Evolutionary conservation across 208 protist genomes (phyloP).

Genomic region (Trypanosoma vivax): DNA sequence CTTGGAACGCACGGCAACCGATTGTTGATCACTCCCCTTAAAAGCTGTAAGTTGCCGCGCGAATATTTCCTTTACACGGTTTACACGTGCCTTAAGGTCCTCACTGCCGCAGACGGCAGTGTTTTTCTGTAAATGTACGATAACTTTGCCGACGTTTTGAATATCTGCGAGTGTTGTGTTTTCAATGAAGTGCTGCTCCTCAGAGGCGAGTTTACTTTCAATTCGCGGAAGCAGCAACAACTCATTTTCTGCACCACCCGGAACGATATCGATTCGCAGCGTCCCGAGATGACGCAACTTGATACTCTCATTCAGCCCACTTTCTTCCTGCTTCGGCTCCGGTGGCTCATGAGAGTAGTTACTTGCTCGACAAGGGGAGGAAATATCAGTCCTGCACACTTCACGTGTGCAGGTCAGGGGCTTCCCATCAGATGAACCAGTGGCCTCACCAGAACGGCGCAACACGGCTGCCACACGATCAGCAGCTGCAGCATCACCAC

Average conservation of each 20-base stretch:
- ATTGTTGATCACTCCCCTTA: slow-evolving; percentile 11
- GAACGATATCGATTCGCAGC: slow-evolving; percentile 5
- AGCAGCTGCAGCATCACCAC: slow-evolving; percentile 3
- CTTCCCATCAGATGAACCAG: too few species aligned
- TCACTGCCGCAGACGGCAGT: not conserved
- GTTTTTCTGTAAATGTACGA: slow-evolving; percentile 23
- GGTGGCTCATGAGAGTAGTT: too few species aligned
- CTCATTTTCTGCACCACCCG: slow-evolving; percentile 11
- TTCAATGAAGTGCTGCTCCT: slow-evolving; percentile 20
- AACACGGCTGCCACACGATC: too few species aligned
- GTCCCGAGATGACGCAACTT: not conserved
- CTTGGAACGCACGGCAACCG: slow-evolving; percentile 6
- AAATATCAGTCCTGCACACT: not conserved
- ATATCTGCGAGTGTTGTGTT: slow-evolving; percentile 32
- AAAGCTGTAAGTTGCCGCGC: slow-evolving; percentile 24
- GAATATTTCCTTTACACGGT: slow-evolving; percentile 20
- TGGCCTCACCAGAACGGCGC: too few species aligned
- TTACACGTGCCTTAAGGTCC: slow-evolving; percentile 13
- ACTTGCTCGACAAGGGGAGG: too few species aligned
- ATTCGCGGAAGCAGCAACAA: slow-evolving; percentile 30
- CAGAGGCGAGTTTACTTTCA: slow-evolving; percentile 14
- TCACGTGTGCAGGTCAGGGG: too few species aligned
- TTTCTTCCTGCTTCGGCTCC: too few species aligned
- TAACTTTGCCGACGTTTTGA: slow-evolving; percentile 34
- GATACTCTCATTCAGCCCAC: too few species aligned